Conservation (phyloP, 2,329 filamentous ascomycete genomes). For the Pezicula radicicola region DNA sequence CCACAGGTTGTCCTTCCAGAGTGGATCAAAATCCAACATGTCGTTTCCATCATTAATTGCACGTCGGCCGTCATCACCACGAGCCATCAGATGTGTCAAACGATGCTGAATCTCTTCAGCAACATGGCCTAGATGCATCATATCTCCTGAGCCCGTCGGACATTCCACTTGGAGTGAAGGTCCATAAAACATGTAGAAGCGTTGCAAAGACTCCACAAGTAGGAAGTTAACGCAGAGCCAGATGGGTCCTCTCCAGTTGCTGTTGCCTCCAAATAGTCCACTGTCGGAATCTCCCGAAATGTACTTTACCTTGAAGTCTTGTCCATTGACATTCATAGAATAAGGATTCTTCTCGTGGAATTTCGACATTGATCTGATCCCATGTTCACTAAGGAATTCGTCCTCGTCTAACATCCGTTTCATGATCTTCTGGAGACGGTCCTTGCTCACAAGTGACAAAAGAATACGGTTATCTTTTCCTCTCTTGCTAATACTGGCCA, state of each 20-base stretch:
- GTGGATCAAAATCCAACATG: slow-evolving; percentile 81
- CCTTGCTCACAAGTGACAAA: slow-evolving; percentile 86
- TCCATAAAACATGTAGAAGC: slow-evolving; percentile 96
- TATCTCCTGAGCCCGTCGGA: slow-evolving; percentile 87
- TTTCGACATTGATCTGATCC: slow-evolving; percentile 89
- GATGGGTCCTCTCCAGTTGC: slow-evolving; percentile 94
- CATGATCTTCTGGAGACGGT: slow-evolving; percentile 85
- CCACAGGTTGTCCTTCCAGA: slow-evolving; percentile 94
- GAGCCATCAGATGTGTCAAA: slow-evolving; percentile 85
- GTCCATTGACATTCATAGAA: slow-evolving; percentile 93
- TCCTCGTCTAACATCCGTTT: slow-evolving; percentile 90
- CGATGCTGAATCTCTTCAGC: slow-evolving; percentile 94
- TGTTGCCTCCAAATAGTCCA: slow-evolving; percentile 93
- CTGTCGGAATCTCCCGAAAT: slow-evolving; percentile 96
- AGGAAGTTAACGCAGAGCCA: slow-evolving; percentile 97
- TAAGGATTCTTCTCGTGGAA: slow-evolving; percentile 87
- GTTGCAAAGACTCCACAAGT: slow-evolving; percentile 87
- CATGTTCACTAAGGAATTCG: slow-evolving; percentile 87
- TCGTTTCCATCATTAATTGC: slow-evolving; percentile 86
- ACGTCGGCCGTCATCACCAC: slow-evolving; percentile 79
- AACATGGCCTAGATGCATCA: slow-evolving; percentile 93
- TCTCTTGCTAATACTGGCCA: slow-evolving; percentile 86
- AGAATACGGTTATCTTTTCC: slow-evolving; percentile 88
- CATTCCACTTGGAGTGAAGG: slow-evolving; percentile 87
- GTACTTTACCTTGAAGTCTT: slow-evolving; percentile 83